Evolutionary conservation across 495 filamentous ascomycete species (phyloP), one percentile per base, ranked within the genome.

Genomic region (Pyrenopolyporus hunteri): DNA sequence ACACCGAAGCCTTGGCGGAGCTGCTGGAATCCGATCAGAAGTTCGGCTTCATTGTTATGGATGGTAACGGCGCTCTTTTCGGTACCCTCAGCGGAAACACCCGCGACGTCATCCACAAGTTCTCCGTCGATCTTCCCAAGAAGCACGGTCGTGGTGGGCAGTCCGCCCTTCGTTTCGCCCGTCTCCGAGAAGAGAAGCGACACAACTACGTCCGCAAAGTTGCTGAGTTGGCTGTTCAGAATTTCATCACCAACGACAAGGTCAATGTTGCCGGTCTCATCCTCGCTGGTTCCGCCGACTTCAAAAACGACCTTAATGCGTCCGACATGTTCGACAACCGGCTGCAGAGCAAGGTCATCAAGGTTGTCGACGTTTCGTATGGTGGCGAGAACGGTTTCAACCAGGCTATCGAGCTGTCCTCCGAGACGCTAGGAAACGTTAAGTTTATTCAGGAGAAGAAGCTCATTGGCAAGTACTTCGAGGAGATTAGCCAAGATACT

Each of bases 391-490:
- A 97, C 80, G 94, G 94, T 13, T 98, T 98, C 82, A 98, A 98
- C 80, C 95, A 98, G 79, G 94, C 94, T 49, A 98, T 98, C 61
- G 94, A 98, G 70, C 76, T 98, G 66, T 87, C 94, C 23, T 81
- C 90, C 9, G 95, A 98, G 81, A 98, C 94, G n/a, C 82, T 98
- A 40, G 88, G 92, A 76, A 98, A 96, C 66, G 94, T 98, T 81
- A 98, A 98, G 76, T 98, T 98, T 76, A 96, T 98, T 73, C 94
- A 98, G 76, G 94, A 98, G 83, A 98, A 98, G 89, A 97, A 96
- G 81, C 84, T 98, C 46, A 98, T 98, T 70, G 91, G 92, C 69
- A 92, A 88, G 68, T 98, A 98, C 83, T 98, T 98, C 69, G 91
- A 98, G 72, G 92, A 98, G 77, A 97, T 98, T 70, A 96, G 90